phyloP scores from a whole-genome alignment of 225 moss, liverwort and hornwort species.

The Asterella californica region DNA sequence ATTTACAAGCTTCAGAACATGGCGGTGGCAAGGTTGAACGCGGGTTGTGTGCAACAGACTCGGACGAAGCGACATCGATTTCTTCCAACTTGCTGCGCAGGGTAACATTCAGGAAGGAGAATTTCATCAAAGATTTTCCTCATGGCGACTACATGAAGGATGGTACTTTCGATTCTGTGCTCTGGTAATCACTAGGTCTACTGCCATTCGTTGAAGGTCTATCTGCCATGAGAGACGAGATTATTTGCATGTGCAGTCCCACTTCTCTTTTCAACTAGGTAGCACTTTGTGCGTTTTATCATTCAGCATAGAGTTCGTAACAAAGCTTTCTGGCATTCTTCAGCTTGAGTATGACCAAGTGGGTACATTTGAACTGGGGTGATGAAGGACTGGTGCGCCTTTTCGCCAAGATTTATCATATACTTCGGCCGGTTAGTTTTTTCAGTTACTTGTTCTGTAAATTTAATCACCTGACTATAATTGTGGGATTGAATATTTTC shows the following conservation, averaged over 20 bases:
- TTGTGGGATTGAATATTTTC: background rate
- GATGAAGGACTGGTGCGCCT: constrained; percentile 73
- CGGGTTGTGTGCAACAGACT: background rate
- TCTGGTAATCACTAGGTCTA: constrained; percentile 51
- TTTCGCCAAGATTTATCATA: constrained; percentile 59
- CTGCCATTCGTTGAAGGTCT: background rate
- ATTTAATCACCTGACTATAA: background rate
- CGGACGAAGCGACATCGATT: background rate
- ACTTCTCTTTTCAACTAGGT: too few relatives aligned
- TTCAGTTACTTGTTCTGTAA: background rate
- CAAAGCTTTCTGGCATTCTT: background rate
- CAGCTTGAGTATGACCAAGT: constrained; percentile 95
- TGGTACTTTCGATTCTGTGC: constrained; percentile 62
- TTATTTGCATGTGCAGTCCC: background rate
- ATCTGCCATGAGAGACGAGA: background rate
- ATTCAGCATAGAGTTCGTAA: background rate
- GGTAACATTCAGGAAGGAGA: constrained; percentile 71
- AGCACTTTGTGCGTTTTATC: background rate
- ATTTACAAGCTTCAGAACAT: background rate
- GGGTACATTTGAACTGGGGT: constrained; percentile 98
- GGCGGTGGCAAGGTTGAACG: background rate
- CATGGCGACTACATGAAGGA: constrained; percentile 40
- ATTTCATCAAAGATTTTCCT: constrained; percentile 55
- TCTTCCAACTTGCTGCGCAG: constrained; percentile 41
- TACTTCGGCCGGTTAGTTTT: constrained; percentile 61